Evolutionary conservation across 2,329 filamentous ascomycete species (phyloP), one percentile per base, ranked within the genome.

Genomic region (Colletotrichum sp.): DNA sequence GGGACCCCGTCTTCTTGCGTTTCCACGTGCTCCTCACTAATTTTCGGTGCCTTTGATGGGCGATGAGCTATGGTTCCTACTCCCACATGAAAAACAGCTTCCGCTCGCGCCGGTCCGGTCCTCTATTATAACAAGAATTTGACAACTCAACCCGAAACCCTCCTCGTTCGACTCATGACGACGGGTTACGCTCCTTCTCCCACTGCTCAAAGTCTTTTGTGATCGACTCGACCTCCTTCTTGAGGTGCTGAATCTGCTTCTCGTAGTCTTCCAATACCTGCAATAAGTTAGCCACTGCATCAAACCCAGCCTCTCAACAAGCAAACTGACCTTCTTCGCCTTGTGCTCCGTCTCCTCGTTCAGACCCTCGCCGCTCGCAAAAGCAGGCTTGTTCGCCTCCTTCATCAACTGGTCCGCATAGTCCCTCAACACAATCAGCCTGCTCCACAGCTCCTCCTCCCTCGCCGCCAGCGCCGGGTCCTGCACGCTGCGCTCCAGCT

Each of bases 391-490:
- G 82, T 93, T 94, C 74, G 95, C 89, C 86, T 97, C 95, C 80
- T 91, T 92, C 81, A 93, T 93, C 79, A 98, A 85, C 80, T 92
- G 90, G 79, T 93, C 91, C 26, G 94, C 93, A 78, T 95, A 92
- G 77, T 94, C 94, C 78, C 94, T 89, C 64, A 97, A 87, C 49
- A 93, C 91, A 65, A 96, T 93, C 86, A 97, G 91, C 62, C 95
- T 89, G 78, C 95, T 95, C 95, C 95, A 97, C 60, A 97, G 92
- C 87, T 97, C 95, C 84, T 97, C 95, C 82, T 95, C 93, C 79
- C 94, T 88, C 4, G 94, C 95, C 49, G 91, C 91, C 71, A 96
- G 89, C 9, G 93, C 92, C 9, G 95, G 95, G 81, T 97, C 95
- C 78, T 93, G 92, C 32, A 95, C 91, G 67, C 89, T 88, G 81